Conservation (phyloP, 1,284 basidiomycete species). For the Leccinum olivaceoglutinosum region DNA sequence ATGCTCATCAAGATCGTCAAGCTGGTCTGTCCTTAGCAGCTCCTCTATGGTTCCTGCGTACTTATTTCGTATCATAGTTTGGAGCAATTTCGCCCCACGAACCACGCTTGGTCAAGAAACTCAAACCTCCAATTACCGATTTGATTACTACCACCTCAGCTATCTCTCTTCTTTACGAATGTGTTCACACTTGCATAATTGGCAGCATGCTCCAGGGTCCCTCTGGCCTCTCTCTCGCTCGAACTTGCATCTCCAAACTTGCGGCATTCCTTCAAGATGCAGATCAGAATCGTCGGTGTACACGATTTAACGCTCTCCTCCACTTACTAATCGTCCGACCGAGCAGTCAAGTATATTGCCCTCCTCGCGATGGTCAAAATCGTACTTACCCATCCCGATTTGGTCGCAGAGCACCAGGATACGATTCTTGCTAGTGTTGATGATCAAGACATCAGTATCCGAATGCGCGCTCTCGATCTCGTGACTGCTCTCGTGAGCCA, state of each 20-base stretch:
- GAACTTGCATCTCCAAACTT: constrained; percentile 89
- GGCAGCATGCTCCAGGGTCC: constrained; percentile 90
- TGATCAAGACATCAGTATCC: constrained; percentile 92
- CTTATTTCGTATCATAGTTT: constrained; percentile 52
- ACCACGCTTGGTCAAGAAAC: constrained; percentile 89
- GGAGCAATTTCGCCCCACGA: constrained; percentile 88
- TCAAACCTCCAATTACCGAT: constrained; percentile 89
- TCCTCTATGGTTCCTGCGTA: neutral
- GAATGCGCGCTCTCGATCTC: constrained; percentile 92
- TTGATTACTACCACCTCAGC: constrained; percentile 95
- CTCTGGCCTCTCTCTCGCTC: constrained; percentile 78
- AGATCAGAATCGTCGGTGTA: constrained; percentile 84
- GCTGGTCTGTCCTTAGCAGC: constrained; percentile 48
- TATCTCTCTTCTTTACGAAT: constrained; percentile 95
- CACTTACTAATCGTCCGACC: constrained; percentile 19
- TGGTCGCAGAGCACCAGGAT: constrained; percentile 90
- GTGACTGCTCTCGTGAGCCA: constrained; percentile 82
- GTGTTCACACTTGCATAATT: constrained; percentile 96
- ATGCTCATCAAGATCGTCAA: constrained; percentile 99
- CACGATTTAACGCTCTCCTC: constrained; percentile 8
- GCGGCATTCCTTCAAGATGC: constrained; percentile 87
- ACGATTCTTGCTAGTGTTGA: constrained; percentile 87
- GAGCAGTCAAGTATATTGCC: constrained; percentile 91
- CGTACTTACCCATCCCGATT: constrained; percentile 85
- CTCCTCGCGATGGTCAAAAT: constrained; percentile 94